These are phyloP conservation scores for Suillus plorans DNA, from an alignment of 768 basidiomycete species.

Conservation along the genomic window DNA sequence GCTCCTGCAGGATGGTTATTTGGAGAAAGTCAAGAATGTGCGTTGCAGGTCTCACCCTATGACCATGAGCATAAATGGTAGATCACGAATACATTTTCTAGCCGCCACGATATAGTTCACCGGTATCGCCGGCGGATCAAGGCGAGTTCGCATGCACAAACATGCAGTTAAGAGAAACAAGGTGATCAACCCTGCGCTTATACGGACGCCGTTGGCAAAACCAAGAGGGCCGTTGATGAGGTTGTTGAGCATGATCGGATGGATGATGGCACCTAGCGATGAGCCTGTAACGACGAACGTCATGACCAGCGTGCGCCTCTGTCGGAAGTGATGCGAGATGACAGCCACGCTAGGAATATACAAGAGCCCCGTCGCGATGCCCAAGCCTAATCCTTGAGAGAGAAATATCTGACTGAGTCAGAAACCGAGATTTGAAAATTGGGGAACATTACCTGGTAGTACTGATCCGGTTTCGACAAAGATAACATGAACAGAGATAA, in stretches of 20 bases:
- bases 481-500: slow-evolving; percentile 40
- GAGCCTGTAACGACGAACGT: neutral
- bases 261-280: neutral
- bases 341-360: slow-evolving; percentile 45
- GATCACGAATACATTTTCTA: slow-evolving; percentile 22
- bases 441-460: slow-evolving; percentile 30
- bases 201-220: neutral
- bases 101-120: slow-evolving; percentile 14
- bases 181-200: neutral
- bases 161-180: neutral
- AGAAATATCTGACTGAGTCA: slow-evolving; percentile 36
- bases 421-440: neutral
- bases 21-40: neutral
- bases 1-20: slow-evolving; percentile 11
- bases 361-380: slow-evolving; percentile 42
- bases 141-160: neutral
- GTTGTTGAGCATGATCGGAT: neutral
- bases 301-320: slow-evolving; percentile 16
- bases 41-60: slow-evolving; percentile 14
- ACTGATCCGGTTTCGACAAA: slow-evolving; percentile 31
- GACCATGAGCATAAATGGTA: slow-evolving; percentile 23
- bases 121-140: neutral
- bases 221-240: neutral
- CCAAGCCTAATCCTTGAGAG: slow-evolving; percentile 43
- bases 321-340: slow-evolving; percentile 44